phyloP scores from a whole-genome alignment of 352 stramenopile species.

The Phytophthora ramorum region DNA sequence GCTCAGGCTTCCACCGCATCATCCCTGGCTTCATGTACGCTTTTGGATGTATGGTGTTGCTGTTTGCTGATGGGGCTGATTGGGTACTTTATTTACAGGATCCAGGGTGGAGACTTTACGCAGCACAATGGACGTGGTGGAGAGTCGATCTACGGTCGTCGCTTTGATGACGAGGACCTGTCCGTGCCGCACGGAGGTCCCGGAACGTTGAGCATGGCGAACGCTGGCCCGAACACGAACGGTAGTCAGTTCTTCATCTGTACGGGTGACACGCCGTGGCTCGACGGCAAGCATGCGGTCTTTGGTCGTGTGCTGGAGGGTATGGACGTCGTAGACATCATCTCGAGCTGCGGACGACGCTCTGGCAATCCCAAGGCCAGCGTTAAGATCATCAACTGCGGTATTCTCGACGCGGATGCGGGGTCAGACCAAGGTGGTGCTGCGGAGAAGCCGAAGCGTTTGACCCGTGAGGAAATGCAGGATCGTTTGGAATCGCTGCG shows the following conservation, averaged over 20 bases:
- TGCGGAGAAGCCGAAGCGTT: conserved; percentile 32
- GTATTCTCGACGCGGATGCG: conserved; percentile 43
- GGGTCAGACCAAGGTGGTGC: conserved; percentile 6
- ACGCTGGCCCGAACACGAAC: conserved; percentile 91
- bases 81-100: conserved; percentile 49
- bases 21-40: conserved; percentile 95
- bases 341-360: conserved; percentile 81
- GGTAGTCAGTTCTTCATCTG: conserved; percentile 98
- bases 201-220: conserved; percentile 90
- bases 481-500: conserved; percentile 69
- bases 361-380: conserved; percentile 87
- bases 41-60: conserved; percentile 9
- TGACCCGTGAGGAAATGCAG: conserved; percentile 65
- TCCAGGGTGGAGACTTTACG: conserved; percentile 96
- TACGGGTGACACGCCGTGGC: conserved; percentile 94
- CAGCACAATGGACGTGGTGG: conserved; percentile 92
- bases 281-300: conserved; percentile 97
- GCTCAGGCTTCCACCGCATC: conserved; percentile 95
- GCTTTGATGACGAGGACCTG: conserved; percentile 93
- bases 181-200: conserved; percentile 72
- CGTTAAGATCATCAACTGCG: conserved; percentile 94
- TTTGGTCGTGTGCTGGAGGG: conserved; percentile 93
- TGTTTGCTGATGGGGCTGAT: background rate
- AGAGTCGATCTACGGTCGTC: conserved; percentile 95
- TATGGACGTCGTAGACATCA: conserved; percentile 92